Evolutionary conservation across 768 basidiomycete species (phyloP).

Genomic region (Phlebiopsis flavidoalba): DNA sequence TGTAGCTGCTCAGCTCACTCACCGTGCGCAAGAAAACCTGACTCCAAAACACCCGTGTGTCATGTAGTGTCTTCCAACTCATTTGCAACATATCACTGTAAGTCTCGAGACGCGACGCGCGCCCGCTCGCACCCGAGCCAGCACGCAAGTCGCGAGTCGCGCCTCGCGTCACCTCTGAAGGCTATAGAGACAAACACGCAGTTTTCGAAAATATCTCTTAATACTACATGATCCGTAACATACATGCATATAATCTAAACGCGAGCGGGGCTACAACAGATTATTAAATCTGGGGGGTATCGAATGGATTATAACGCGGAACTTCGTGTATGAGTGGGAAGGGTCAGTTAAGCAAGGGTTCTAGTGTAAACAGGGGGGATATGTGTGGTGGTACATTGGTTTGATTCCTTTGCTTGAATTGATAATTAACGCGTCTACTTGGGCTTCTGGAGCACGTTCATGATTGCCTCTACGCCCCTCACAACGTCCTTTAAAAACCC

Average conservation of each 20-base stretch:
- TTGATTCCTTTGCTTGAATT: neutral
- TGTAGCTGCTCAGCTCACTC: too few species aligned
- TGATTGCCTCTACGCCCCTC: conserved; percentile 29
- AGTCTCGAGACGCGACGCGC: too few species aligned
- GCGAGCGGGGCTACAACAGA: neutral
- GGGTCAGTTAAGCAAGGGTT: neutral
- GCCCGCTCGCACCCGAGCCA: too few species aligned
- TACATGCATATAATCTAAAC: neutral
- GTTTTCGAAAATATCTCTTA: neutral
- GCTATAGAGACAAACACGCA: neutral
- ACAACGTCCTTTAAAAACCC: conserved; percentile 12
- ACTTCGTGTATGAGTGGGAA: neutral
- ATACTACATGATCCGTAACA: neutral
- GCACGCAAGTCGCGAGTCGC: too few species aligned
- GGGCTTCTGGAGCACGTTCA: conserved; percentile 26
- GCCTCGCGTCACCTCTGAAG: too few species aligned
- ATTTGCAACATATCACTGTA: too few species aligned
- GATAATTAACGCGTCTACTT: conserved; percentile 16
- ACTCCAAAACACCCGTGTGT: too few species aligned
- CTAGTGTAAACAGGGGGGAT: neutral
- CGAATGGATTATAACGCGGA: neutral
- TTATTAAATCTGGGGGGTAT: neutral
- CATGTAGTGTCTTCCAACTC: too few species aligned
- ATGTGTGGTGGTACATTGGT: neutral
- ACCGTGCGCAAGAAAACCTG: too few species aligned